These are phyloP conservation scores for Cymbopogon flexuosus DNA, from an alignment of 202 grass and related monocot genomes.

Conservation along the genomic window DNA sequence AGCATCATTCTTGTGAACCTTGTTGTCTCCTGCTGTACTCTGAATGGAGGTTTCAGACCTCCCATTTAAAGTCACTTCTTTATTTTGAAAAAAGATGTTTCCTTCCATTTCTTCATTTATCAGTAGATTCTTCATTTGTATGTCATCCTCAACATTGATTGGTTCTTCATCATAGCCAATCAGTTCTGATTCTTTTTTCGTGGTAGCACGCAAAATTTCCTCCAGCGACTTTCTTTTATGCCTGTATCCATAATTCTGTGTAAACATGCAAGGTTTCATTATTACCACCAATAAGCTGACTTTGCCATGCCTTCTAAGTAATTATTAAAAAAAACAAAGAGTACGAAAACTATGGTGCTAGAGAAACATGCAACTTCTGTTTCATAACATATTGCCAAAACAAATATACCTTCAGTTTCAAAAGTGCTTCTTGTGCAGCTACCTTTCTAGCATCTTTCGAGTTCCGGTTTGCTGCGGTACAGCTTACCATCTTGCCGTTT, in stretches of 20 bases:
- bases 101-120: conserved; percentile 18
- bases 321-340: conserved; percentile 9
- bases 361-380: not conserved
- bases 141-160: conserved; percentile 41
- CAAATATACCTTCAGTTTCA: conserved; percentile 68
- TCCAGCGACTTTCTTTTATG: conserved; percentile 80
- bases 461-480: conserved; percentile 54
- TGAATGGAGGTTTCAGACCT: conserved; percentile 16
- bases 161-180: conserved; percentile 87
- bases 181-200: conserved; percentile 59
- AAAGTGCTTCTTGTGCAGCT: conserved; percentile 71
- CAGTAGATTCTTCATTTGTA: conserved; percentile 26
- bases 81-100: conserved; percentile 14
- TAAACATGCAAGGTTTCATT: conserved; percentile 23
- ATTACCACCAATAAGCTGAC: conserved; percentile 7
- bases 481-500: conserved; percentile 41
- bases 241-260: conserved; percentile 76
- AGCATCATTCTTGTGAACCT: conserved; percentile 26
- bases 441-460: conserved; percentile 76
- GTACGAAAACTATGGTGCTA: not conserved
- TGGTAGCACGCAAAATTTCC: conserved; percentile 52
- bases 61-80: not conserved
- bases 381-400: not conserved
- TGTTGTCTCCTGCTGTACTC: conserved; percentile 20
- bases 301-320: conserved; percentile 21